Evolutionary conservation across 1,284 basidiomycete genomes (phyloP).

Genomic region (Erythrobasidium hasegawianum): DNA sequence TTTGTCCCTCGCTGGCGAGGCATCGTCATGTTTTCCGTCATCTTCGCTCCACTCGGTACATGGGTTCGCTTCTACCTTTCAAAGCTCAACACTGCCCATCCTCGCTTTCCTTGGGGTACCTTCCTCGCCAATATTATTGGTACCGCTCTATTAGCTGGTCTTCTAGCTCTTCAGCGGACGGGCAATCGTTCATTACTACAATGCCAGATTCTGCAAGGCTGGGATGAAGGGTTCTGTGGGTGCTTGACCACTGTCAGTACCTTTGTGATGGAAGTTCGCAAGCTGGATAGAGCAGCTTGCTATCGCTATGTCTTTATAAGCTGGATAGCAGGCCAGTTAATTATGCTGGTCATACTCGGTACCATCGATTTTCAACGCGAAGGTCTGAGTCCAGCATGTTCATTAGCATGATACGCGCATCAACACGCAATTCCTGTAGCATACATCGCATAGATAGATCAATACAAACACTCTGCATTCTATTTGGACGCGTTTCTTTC

Average conservation of each 20-base stretch:
- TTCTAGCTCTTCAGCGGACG: conserved; percentile 62
- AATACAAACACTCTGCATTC: not conserved
- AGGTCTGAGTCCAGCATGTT: not conserved
- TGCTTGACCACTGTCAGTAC: conserved; percentile 93
- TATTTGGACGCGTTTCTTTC: not conserved
- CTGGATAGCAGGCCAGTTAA: conserved; percentile 65
- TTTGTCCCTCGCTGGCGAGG: conserved; percentile 61
- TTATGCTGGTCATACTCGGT: conserved; percentile 73
- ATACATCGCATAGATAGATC: not conserved
- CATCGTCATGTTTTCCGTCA: conserved; percentile 76
- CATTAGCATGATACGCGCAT: not conserved
- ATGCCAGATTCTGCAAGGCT: conserved; percentile 71
- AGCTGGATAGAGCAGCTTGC: conserved; percentile 58
- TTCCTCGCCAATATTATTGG: conserved; percentile 79
- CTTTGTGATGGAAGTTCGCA: conserved; percentile 74
- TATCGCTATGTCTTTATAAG: conserved; percentile 68
- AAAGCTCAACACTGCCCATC: conserved; percentile 61
- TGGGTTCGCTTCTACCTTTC: conserved; percentile 78
- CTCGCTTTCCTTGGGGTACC: conserved; percentile 77
- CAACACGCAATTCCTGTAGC: not conserved
- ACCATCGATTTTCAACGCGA: conserved; percentile 45
- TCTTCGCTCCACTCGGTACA: conserved; percentile 85
- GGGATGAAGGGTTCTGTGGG: conserved; percentile 90
- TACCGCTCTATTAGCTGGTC: conserved; percentile 67
- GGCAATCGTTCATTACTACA: conserved; percentile 44